phyloP scores from a whole-genome alignment of 306 rosid species.

The Castanea sativa region DNA sequence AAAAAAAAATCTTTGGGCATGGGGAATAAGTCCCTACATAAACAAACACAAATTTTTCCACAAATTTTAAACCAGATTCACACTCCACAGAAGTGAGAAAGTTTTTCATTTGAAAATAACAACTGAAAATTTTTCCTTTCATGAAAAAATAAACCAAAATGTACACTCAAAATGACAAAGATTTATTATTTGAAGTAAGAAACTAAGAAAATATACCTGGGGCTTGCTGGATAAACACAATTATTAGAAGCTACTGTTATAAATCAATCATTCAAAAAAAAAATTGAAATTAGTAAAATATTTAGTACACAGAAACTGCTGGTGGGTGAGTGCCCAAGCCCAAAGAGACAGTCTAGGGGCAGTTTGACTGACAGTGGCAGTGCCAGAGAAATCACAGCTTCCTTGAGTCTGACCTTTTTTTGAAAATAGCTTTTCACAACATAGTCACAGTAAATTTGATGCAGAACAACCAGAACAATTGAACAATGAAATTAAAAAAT shows the following conservation, averaged over 20 bases:
- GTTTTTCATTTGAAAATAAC: background rate
- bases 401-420: slow-evolving; percentile 53
- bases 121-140: background rate
- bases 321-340: background rate
- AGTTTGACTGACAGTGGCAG: slow-evolving; percentile 42
- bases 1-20: background rate
- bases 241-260: slow-evolving; percentile 51
- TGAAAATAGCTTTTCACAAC: slow-evolving; percentile 94
- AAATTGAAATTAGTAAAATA: slow-evolving; percentile 21
- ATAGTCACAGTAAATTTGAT: slow-evolving; percentile 48
- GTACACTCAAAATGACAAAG: background rate
- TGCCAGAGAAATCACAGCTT: slow-evolving; percentile 77
- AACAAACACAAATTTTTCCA: background rate
- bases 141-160: background rate
- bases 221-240: slow-evolving; percentile 62
- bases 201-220: slow-evolving; percentile 46
- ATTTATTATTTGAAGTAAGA: background rate
- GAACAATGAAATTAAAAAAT: too few species aligned
- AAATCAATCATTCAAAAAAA: slow-evolving; percentile 22
- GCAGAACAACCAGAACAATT: too few species aligned
- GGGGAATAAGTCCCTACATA: background rate
- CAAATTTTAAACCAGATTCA: slow-evolving; percentile 6
- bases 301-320: background rate
- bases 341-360: slow-evolving; percentile 55
- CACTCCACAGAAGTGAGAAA: background rate